These are phyloP conservation scores for Globisporangium viniferum DNA, from an alignment of 352 stramenopile genomes.

Conservation along the genomic window DNA sequence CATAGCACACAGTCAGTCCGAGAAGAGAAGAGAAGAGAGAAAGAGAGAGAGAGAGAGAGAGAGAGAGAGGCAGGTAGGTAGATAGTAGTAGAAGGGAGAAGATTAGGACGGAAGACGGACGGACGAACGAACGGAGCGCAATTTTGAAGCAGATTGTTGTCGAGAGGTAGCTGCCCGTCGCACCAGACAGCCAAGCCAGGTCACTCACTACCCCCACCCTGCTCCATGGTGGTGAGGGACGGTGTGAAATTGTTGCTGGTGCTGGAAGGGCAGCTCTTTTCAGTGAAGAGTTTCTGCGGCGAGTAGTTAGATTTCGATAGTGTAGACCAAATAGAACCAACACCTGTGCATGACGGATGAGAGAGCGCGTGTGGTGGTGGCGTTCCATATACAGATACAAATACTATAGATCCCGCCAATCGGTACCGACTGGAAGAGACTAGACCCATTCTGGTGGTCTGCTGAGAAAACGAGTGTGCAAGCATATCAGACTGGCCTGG, in stretches of 20 bases:
- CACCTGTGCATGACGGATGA: neutral
- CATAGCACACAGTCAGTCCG: neutral
- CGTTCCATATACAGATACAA: too few species aligned
- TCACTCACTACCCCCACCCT: neutral
- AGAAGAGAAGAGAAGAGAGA: neutral
- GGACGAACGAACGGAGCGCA: neutral
- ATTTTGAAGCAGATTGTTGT: neutral
- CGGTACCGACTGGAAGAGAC: neutral
- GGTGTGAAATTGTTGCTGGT: neutral
- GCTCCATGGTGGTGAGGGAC: neutral
- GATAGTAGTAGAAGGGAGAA: neutral
- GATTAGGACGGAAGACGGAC: neutral
- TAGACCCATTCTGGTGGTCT: neutral
- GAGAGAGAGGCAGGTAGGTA: neutral
- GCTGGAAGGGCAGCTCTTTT: neutral
- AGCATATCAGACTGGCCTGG: neutral
- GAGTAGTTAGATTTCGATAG: slow-evolving; percentile 7
- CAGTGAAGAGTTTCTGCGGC: neutral
- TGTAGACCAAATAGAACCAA: slow-evolving; percentile 10
- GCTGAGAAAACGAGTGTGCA: neutral
- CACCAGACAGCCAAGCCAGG: neutral
- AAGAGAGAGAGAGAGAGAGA: too few species aligned
- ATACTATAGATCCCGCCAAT: too few species aligned
- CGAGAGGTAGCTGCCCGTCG: neutral
- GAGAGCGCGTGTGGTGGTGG: neutral